phyloP scores from a whole-genome alignment of 2,329 filamentous ascomycete species.

The Paraconiothyrium brasiliense region DNA sequence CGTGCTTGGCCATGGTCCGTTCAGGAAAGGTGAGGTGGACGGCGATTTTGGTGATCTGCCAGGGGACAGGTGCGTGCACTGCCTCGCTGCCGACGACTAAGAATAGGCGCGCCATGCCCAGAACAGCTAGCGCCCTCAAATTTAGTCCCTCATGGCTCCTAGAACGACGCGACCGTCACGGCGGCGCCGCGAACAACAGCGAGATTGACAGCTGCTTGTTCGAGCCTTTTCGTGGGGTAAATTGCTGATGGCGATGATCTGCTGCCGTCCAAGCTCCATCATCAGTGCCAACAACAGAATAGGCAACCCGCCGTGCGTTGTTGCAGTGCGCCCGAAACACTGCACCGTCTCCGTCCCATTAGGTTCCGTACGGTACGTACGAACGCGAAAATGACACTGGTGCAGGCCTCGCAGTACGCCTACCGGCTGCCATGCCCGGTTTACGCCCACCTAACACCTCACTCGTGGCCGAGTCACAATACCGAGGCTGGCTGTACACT shows the following conservation, averaged over 20 bases:
- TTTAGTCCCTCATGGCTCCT: not conserved
- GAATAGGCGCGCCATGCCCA: slow-evolving; percentile 12
- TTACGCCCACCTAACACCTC: not conserved
- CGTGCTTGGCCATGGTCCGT: slow-evolving; percentile 12
- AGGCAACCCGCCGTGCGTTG: slow-evolving; percentile 9
- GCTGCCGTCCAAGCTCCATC: not conserved
- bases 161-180: not conserved
- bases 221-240: slow-evolving; percentile 9
- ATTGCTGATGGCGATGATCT: slow-evolving; percentile 5
- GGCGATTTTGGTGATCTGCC: slow-evolving; percentile 12
- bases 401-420: slow-evolving; percentile 5
- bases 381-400: not conserved
- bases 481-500: slow-evolving; percentile 1
- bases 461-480: slow-evolving; percentile 1
- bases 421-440: not conserved
- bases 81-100: slow-evolving; percentile 14
- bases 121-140: not conserved
- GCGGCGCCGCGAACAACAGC: slow-evolving; percentile 5
- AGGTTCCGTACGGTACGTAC: not conserved
- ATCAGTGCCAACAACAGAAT: not conserved
- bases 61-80: slow-evolving; percentile 9
- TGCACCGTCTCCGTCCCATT: not conserved
- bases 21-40: slow-evolving; percentile 10
- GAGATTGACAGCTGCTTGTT: slow-evolving; percentile 8
- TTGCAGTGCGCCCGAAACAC: slow-evolving; percentile 14